phyloP scores from a whole-genome alignment of 228 moss, liverwort and hornwort species.

The Sphagnum magellanicum region DNA sequence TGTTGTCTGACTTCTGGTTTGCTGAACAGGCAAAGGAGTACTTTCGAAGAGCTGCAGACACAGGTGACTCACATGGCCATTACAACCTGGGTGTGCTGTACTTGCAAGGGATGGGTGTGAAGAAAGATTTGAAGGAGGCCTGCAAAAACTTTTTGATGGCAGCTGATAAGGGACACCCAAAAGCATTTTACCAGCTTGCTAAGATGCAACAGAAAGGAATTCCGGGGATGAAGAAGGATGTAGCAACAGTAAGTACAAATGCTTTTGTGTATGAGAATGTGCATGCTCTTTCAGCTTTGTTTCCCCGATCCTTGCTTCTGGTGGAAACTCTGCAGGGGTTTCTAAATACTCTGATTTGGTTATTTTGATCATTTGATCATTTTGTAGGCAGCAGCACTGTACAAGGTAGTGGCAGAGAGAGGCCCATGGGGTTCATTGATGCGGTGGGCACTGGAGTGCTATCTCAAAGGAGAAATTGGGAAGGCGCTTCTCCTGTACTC shows the following conservation, averaged over 20 bases:
- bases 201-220: slow-evolving; percentile 86
- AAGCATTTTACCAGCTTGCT: slow-evolving; percentile 83
- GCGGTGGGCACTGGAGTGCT: slow-evolving; percentile 87
- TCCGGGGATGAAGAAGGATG: slow-evolving; percentile 68
- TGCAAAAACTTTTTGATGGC: slow-evolving; percentile 52
- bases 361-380: too few relatives aligned
- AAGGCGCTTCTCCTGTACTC: slow-evolving; percentile 83
- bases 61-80: slow-evolving; percentile 65
- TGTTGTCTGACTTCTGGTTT: slow-evolving; percentile 10
- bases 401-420: slow-evolving; percentile 89
- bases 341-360: too few relatives aligned
- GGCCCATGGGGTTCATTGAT: slow-evolving; percentile 94
- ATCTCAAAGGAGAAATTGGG: slow-evolving; percentile 75
- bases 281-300: neutral
- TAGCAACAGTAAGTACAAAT: slow-evolving; percentile 47
- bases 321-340: too few relatives aligned
- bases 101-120: slow-evolving; percentile 72
- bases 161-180: slow-evolving; percentile 59
- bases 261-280: too few relatives aligned
- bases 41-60: slow-evolving; percentile 82
- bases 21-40: slow-evolving; percentile 77
- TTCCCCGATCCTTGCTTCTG: neutral
- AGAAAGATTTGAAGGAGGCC: slow-evolving; percentile 72
- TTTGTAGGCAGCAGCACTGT: slow-evolving; percentile 64
- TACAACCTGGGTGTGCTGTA: slow-evolving; percentile 93